These are phyloP conservation scores for Melaleuca quinquenervia DNA, from an alignment of 345 rosid species.

Conservation along the genomic window DNA sequence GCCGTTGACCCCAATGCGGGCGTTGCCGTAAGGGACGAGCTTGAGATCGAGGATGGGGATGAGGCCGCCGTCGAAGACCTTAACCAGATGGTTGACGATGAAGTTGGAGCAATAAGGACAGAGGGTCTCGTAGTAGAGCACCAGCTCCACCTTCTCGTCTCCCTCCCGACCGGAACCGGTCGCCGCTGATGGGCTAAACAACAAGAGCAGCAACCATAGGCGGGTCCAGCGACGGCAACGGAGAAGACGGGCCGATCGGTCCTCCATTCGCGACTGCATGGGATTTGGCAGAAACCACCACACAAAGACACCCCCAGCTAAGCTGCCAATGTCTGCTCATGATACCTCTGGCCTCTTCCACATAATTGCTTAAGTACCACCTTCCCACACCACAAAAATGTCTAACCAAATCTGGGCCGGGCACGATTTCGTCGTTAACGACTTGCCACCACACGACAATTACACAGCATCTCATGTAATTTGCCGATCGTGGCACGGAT, in stretches of 20 bases:
- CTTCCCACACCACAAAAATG: not conserved
- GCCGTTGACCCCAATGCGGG: constrained; percentile 7
- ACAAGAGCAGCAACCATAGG: not conserved
- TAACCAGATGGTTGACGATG: constrained; percentile 16
- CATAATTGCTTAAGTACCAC: not conserved
- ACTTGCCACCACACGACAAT: not conserved
- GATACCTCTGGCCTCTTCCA: not conserved
- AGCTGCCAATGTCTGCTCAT: not conserved
- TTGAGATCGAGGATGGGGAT: constrained; percentile 27
- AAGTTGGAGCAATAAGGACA: constrained; percentile 36
- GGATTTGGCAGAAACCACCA: fast-evolving
- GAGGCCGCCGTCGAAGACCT: constrained; percentile 17
- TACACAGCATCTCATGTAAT: not conserved
- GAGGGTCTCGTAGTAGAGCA: constrained; percentile 31
- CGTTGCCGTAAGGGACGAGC: constrained; percentile 46
- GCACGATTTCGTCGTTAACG: not conserved
- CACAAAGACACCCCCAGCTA: too few species aligned
- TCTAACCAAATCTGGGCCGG: not conserved
- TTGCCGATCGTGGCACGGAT: fast-evolving
- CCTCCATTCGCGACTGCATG: not conserved
- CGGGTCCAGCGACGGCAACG: not conserved
- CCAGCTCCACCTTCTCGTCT: not conserved
- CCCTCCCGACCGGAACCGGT: not conserved
- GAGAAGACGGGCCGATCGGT: not conserved
- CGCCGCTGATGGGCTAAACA: not conserved